These are phyloP conservation scores for Parafenestella ontariensis DNA, from an alignment of 2,329 filamentous ascomycete genomes.

Conservation along the genomic window DNA sequence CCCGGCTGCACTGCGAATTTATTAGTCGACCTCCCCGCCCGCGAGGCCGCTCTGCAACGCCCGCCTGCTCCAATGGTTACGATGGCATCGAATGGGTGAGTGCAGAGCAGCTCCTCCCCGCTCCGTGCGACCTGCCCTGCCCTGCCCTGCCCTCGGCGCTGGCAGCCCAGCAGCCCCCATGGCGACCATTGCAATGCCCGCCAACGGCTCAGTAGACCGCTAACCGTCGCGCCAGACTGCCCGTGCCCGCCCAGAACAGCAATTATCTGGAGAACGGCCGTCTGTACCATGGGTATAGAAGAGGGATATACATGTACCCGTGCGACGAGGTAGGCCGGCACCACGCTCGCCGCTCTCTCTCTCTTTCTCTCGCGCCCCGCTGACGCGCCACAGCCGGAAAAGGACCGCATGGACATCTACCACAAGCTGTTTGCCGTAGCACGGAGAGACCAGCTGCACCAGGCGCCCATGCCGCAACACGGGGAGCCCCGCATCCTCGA, in stretches of 20 bases:
- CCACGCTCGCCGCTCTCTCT: background rate
- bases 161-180: constrained; percentile 10
- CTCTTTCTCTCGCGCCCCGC: constrained; percentile 1
- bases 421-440: constrained; percentile 77
- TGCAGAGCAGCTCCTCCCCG: constrained; percentile 35
- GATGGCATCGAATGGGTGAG: constrained; percentile 55
- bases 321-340: constrained; percentile 70
- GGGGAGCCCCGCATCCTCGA: constrained; percentile 62
- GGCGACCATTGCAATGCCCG: background rate
- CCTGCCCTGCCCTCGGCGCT: constrained; percentile 9
- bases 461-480: constrained; percentile 53
- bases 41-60: constrained; percentile 27
- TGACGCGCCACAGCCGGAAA: constrained; percentile 64
- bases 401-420: constrained; percentile 80
- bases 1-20: constrained; percentile 20
- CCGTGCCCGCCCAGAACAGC: constrained; percentile 50
- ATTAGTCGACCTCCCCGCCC: constrained; percentile 26
- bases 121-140: constrained; percentile 38
- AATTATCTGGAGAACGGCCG: constrained; percentile 71
- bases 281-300: constrained; percentile 71
- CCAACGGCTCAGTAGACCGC: background rate
- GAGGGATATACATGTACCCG: constrained; percentile 76
- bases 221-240: constrained; percentile 36
- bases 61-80: constrained; percentile 50
- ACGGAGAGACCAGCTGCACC: constrained; percentile 59